Base-by-base conservation (phyloP, 2,329 filamentous ascomycete species). In the Coleophoma cylindrospora region DNA sequence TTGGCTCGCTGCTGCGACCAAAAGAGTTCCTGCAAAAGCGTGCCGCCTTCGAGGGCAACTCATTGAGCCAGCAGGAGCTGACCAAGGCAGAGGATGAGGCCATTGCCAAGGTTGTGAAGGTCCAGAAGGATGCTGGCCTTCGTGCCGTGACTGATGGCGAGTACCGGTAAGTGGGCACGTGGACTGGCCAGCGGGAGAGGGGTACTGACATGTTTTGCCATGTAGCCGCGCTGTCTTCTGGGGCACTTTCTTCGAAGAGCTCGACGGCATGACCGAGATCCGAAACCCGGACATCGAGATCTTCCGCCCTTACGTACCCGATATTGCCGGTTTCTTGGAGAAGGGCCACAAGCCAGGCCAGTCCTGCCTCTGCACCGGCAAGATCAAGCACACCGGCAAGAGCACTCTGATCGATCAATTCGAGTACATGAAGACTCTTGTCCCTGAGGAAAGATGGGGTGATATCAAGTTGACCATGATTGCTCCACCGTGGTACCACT, bases 391-490 rank as follows among this genome's bases (percentile, higher is more conserved):
- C 51, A 66, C 63, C 17, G 72, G 72, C 34, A 49, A 56, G 45
- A 72, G 69, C 54, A 71, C 70, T 1, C 70, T 74, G 50, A 52
- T 73, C 12, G 61, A 62, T 32, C 68, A 74, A 54, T 75, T 44
- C 41, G 75, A 82, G 53, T 78, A 77, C 50, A 71, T 87, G 49
- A 81, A 83, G 65, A 75, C 68, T 49, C 64, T 79, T n/a, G 72
- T 87, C 0, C 77, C 83, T 0, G 71, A 80, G 34, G 79, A 83
- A 40, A 70, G 79, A 53, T 81, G 84, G 63, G 80, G 81, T 56
- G 80, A 86, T 54, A 79, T 85, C 67, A 87, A 89, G 71, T 74
- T 87, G 57, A 87, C 84, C 15, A 72, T 87, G 64, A 80, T 83
- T 40, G 81, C 83, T 4, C 83, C 83, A 2, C 80, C 80, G 62